Evolutionary conservation across 805 yeast species (phyloP).

Genomic region (Maudiozyma turicensis): DNA sequence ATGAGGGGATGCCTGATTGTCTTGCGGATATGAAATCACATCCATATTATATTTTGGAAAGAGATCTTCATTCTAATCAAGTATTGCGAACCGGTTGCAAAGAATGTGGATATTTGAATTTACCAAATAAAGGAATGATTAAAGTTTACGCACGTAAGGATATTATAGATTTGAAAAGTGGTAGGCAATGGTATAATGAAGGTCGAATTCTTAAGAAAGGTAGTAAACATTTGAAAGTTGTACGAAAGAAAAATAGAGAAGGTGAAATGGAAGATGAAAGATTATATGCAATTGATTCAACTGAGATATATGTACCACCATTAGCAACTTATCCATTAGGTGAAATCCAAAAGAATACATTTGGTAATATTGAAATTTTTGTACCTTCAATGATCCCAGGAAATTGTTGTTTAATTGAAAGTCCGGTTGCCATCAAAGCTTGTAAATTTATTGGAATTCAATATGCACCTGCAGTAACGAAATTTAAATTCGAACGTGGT

Average conservation of each 20-base stretch:
- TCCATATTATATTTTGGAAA: conserved; percentile 74
- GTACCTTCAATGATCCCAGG: conserved; percentile 72
- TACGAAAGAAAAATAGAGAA: conserved; percentile 32
- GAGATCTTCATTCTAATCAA: conserved; percentile 65
- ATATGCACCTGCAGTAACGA: conserved; percentile 79
- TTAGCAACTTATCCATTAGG: conserved; percentile 49
- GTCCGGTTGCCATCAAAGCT: conserved; percentile 53
- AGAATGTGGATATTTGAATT: conserved; percentile 60
- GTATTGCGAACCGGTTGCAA: conserved; percentile 52
- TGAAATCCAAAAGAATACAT: conserved; percentile 61
- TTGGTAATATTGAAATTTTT: conserved; percentile 77
- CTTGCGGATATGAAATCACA: conserved; percentile 78
- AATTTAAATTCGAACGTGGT: conserved; percentile 60
- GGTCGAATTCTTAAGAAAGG: conserved; percentile 74
- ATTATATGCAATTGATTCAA: conserved; percentile 70
- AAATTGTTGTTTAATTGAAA: conserved; percentile 55
- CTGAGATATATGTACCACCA: conserved; percentile 60
- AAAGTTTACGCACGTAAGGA: conserved; percentile 62
- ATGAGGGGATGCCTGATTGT: conserved; percentile 83
- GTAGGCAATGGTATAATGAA: conserved; percentile 76
- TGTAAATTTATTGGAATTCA: conserved; percentile 63
- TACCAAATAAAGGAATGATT: conserved; percentile 33
- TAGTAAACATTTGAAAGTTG: conserved; percentile 47
- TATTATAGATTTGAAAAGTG: conserved; percentile 55
- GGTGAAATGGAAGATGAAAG: conserved; percentile 52